Base-by-base conservation (phyloP, 2,329 filamentous ascomycete genomes). In the Akanthomyces lecanii region DNA sequence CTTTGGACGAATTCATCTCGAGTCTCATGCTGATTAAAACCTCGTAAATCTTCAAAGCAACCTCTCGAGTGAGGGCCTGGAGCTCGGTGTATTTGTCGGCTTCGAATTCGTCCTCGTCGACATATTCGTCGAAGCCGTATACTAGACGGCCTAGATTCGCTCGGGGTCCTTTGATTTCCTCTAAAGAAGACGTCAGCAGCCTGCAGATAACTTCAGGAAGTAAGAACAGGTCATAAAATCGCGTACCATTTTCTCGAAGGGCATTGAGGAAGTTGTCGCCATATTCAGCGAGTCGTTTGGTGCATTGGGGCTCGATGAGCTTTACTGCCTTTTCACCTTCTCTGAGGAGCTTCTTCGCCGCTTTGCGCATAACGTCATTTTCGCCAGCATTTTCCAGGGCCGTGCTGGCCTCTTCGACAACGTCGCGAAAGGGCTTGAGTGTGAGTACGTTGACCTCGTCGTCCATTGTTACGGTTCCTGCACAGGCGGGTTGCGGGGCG, bases 71-170 rank as follows among this genome's bases (percentile, higher is more conserved):
- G 5, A 78, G 68, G 44, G 76, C 76, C 67, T 81, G 79, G 4
- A 85, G 73, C 66, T 81, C 77, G 21, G 74, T 70, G 61, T 80
- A 85, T 65, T 80, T 82, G 21, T 75, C 75, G 30, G 74, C 70
- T n/a, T 85, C 81, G 65, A 85, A 85, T 28, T 75, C 75, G 40
- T 82, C 78, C 16, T 73, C 67, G 56, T 82, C 79, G 65, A 81
- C 71, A 66, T 76, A 84, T 60, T 85, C 82, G 62, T 86, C 83
- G 66, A 86, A 85, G 58, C 82, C 82, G 78, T 82, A 86, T 7
- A 85, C 71, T 28, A 84, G 68, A 53, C 81, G 77, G 63, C 77
- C 80, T 47, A 86, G 73, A 62, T 80, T 75, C 21, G 75, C 73
- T 52, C 82, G 76, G 63, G 77, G 79, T 51, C 76, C 71, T 60